Evolutionary conservation across 208 protist genomes (phyloP).

Genomic region (Trypanosoma theileri): DNA sequence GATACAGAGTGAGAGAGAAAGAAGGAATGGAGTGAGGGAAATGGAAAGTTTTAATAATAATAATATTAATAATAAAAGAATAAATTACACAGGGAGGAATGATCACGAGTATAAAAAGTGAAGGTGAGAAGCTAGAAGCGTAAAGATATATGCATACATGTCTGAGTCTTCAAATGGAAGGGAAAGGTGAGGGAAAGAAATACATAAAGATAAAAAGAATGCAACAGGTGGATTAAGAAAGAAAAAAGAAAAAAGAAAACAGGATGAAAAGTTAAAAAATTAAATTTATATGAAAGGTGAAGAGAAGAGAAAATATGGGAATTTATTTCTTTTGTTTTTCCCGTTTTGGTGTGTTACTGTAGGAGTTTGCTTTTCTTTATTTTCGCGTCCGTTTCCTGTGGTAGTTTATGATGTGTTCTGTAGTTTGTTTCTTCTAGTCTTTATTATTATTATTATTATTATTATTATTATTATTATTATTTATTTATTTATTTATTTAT

Average conservation of each 20-base stretch:
- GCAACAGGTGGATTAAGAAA: no score
- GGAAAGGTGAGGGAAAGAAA: no score
- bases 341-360: background rate
- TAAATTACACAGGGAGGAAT: background rate
- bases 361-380: background rate
- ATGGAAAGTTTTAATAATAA: background rate
- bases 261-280: no score
- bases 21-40: background rate
- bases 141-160: no score
- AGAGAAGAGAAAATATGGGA: background rate
- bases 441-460: no score
- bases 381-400: slow-evolving; percentile 12
- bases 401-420: background rate
- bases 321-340: background rate
- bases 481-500: no score
- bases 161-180: no score
- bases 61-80: background rate
- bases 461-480: no score
- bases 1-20: background rate
- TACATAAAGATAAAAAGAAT: no score
- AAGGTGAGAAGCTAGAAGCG: background rate
- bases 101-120: background rate
- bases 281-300: no score
- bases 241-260: no score
- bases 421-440: slow-evolving; percentile 1